Evolutionary conservation across 192 early-diverging fungal genomes (phyloP), one percentile per base, ranked within the genome.

Genomic region (Oehlia diaphana): DNA sequence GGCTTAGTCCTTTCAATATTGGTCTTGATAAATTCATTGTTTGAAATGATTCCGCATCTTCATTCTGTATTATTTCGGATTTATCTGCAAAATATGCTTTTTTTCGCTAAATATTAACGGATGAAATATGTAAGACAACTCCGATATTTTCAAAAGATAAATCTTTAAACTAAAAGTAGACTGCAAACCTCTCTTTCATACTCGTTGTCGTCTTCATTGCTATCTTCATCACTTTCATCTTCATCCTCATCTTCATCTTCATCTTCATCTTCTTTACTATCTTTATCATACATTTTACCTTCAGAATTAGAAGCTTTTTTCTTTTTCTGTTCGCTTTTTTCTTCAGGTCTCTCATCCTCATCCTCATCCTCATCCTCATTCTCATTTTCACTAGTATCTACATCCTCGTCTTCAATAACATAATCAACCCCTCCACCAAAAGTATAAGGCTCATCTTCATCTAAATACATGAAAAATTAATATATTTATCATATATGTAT

Each of bases 11-110:
- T 80, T 95, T 96, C 77, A 99, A 89, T 61, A 99, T 95, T 58
- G 96, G 97, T 47, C 98, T 93, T 26, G 98, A 99, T 12, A 99
- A 86, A 72, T 95, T 93, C 92, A 99, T 94, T 10, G 87, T 86
- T 7, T 94, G 92, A 81, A 99, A 99, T 16, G 96, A 91, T n/a
- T 95, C 92, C 8, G 89, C 88, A 13, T 86, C 82, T 10, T 75
- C 68, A 39, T 19, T n/a, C 12, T 62, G 21, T 7, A 44, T 65
- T 44, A 65, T 64, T 65, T 76, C 75, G 14, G 74, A 75, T 37
- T 75, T 10, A 33, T 76, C 75, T 10, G 91, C 89, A 77, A 92
- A 92, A 77, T 92, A 90, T 47, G 84, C 87, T 77, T 88, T 87
- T 73, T 91, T 90, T 63, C 90, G 87, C 90, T 49, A 64, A 26